Evolutionary conservation across 352 stramenopile species (phyloP), one percentile per base, ranked within the genome.

Genomic region (Phytopythium boreale): DNA sequence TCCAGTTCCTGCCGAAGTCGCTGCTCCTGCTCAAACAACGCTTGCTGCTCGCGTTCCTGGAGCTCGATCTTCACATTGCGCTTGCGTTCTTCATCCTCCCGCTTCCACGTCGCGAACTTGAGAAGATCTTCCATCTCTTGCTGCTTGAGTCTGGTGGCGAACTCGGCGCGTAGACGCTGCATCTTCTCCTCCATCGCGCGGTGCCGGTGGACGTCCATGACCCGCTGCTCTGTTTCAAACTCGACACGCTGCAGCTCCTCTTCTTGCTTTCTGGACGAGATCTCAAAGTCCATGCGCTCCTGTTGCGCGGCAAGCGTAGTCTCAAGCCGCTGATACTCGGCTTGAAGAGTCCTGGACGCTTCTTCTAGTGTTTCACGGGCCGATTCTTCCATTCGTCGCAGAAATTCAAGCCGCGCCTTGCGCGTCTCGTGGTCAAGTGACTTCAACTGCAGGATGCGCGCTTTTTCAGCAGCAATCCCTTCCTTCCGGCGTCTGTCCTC

Each of bases 201-300:
- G 22, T 91, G 75, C 34, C 87, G 80, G 60, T 87, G 70, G 43
- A 95, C 84, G 3, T 77, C 68, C 10, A 60, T 53, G 19, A 95
- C 80, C 0, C 84, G 80, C 50, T 88, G 77, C 19, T 90, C 74
- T 0, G 83, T 83, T 51, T 93, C 85, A 41, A 76, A 84, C 56
- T 96, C 85, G n/a, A 93, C 44, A 29, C 77, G 70, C 50, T 88
- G 72, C 10, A 96, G 67, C 26, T 91, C 80, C 64, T 96, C 85
- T 78, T 93, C 82, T 66, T 93, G 75, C 50, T 79, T 76, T 8
- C 80, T 78, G n/a, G 81, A 88, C 14, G 72, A 74, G 11, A 90
- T 72, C 27, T 92, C 83, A n/a, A 87, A 91, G 27, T 85, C 79
- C 34, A 73, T 81, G 0, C 82, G 77, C 49, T 96, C 75, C 53